Evolutionary conservation across 768 basidiomycete species (phyloP), one percentile per base, ranked within the genome.

Genomic region (Cystoderma amianthinum): DNA sequence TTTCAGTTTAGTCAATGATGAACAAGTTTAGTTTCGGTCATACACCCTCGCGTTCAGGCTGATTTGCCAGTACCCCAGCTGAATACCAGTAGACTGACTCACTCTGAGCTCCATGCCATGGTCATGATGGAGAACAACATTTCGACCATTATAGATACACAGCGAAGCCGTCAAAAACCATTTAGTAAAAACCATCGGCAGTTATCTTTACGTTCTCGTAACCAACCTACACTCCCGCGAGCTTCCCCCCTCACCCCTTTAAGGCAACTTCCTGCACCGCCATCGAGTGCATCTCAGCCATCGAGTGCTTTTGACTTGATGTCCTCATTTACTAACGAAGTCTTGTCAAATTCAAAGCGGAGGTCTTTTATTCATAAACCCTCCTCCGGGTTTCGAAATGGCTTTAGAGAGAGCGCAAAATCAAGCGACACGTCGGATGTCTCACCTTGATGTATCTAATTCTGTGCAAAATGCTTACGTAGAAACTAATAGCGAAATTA

Each of bases 101-200:
- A 64, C 44, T 51, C 54, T 15, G 59, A 61, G 40, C 46, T 63
- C 4, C 61, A 64, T 49, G 61, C 62, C 1, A 57, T 60, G 48
- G 68, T 62, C 33, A 61, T 61, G 59, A 64, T 62, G 60, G 63
- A 61, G 38, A 50, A 24, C n/a, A 36, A 7, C 25, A 7, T 28
- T 7, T 28, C 25, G 25, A 7, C 25, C 25, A 28, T 28, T n/a
- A 28, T 28, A 7, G 25, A 7, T n/a, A 7, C 25, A 7, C 7
- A 7, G 25, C 25, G 25, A 7, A 7, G 7, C 7, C 25, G 7
- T n/a, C 25, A 28, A 28, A 28, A 28, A 28, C 25, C 7, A 28
- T 28, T n/a, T n/a, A 28, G n/a, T 7, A 7, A 7, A n/a, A n/a
- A 28, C n/a, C 25, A 28, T 28, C n/a, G 7, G n/a, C n/a, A n/a